These are phyloP conservation scores for Dipodascopsis uninucleata DNA, from an alignment of 805 yeast genomes.

Conservation along the genomic window DNA sequence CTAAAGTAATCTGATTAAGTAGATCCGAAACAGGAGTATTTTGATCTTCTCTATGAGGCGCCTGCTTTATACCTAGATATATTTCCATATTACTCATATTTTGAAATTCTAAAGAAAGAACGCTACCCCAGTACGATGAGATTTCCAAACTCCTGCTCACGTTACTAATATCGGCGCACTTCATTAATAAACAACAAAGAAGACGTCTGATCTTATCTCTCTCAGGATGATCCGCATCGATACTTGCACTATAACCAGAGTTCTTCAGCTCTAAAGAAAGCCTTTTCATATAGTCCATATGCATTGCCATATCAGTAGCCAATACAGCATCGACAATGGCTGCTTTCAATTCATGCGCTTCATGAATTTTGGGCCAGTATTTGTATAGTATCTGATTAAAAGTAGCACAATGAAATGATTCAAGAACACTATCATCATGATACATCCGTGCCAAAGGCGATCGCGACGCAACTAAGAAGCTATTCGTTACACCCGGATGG, in stretches of 20 bases:
- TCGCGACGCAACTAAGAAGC: constrained; percentile 53
- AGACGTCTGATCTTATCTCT: constrained; percentile 34
- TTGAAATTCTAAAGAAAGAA: constrained; percentile 71
- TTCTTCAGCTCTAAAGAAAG: constrained; percentile 18
- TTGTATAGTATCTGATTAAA: constrained; percentile 51
- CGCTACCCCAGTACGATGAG: constrained; percentile 81
- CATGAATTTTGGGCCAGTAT: constrained; percentile 42
- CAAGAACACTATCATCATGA: constrained; percentile 68
- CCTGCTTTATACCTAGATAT: constrained; percentile 31
- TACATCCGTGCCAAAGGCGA: constrained; percentile 64
- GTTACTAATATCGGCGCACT: constrained; percentile 94
- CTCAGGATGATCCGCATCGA: background rate
- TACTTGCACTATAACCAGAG: background rate
- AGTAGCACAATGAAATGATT: constrained; percentile 72
- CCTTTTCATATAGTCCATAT: constrained; percentile 60
- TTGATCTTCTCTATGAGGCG: background rate
- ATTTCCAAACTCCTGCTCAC: constrained; percentile 76
- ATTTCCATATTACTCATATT: constrained; percentile 58
- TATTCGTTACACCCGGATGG: constrained; percentile 93
- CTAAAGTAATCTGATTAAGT: constrained; percentile 43
- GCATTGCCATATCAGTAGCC: constrained; percentile 93
- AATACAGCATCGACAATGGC: constrained; percentile 47
- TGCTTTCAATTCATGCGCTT: constrained; percentile 26
- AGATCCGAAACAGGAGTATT: constrained; percentile 1
- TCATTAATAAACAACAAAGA: constrained; percentile 66